These are phyloP conservation scores for Auriculariales sp. DNA, from an alignment of 768 basidiomycete species.

Conservation along the genomic window DNA sequence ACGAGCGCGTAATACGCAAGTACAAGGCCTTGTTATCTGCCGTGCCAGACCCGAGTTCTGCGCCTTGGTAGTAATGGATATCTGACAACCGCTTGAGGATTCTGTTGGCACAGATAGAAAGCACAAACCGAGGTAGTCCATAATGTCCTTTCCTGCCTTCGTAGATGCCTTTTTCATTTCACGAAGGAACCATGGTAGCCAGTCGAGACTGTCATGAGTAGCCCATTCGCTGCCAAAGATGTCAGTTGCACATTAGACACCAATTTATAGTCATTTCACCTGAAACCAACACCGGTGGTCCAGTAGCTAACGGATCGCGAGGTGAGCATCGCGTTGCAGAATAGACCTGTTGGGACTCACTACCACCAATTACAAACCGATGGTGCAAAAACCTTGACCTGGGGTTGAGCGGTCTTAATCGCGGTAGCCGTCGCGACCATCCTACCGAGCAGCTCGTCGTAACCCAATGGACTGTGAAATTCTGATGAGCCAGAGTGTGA, in stretches of 20 bases:
- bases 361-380: constrained; percentile 21
- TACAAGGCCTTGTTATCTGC: constrained; percentile 35
- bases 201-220: constrained; percentile 37
- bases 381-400: constrained; percentile 31
- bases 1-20: constrained; percentile 32
- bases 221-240: too few relatives aligned
- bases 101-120: background rate
- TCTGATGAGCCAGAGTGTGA: background rate
- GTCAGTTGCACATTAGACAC: too few relatives aligned
- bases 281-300: constrained; percentile 33
- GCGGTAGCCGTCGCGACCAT: constrained; percentile 26
- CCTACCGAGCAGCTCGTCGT: constrained; percentile 36
- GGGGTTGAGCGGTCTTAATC: constrained; percentile 30
- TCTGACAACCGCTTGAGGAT: too few relatives aligned
- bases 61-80: constrained; percentile 40
- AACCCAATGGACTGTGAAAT: constrained; percentile 24
- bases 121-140: constrained; percentile 46
- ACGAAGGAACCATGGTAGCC: constrained; percentile 39
- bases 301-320: constrained; percentile 27
- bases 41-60: constrained; percentile 39
- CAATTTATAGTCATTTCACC: too few relatives aligned
- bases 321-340: constrained; percentile 14
- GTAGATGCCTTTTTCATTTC: constrained; percentile 29
- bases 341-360: constrained; percentile 10
- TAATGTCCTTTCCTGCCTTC: constrained; percentile 23